Conservation (phyloP, 2,329 filamentous ascomycete species). For the Cercospora janseana region DNA sequence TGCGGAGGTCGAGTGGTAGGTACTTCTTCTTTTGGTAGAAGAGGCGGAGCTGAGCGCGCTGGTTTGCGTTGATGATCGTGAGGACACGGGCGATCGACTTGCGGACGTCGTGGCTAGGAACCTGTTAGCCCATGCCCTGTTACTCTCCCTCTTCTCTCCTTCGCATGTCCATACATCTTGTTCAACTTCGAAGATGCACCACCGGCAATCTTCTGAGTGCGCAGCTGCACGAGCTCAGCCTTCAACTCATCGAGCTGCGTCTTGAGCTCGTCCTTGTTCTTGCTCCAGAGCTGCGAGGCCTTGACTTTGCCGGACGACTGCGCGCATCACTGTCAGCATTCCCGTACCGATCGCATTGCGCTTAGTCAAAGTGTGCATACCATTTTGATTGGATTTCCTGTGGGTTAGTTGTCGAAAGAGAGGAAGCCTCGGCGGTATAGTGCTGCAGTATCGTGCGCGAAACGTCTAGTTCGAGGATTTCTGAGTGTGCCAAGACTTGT, state of each 20-base stretch:
- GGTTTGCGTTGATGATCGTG: constrained; percentile 99
- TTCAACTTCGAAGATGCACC: constrained; percentile 94
- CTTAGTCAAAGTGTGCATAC: constrained; percentile 25
- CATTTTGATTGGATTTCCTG: constrained; percentile 31
- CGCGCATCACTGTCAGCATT: constrained; percentile 21
- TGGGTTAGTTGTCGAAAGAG: constrained; percentile 26
- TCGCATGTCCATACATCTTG: constrained; percentile 72
- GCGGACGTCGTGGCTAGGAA: constrained; percentile 86
- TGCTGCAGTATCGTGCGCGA: neutral
- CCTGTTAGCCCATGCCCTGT: no score
- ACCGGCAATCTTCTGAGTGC: constrained; percentile 95
- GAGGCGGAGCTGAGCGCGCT: constrained; percentile 93
- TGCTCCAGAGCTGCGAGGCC: constrained; percentile 94
- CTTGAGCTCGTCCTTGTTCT: constrained; percentile 97
- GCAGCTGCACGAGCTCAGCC: constrained; percentile 91
- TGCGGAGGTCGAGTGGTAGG: constrained; percentile 93
- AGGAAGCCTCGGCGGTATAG: constrained; percentile 16
- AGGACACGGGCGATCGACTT: constrained; percentile 99
- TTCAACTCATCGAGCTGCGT: constrained; percentile 95
- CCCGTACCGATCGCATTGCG: constrained; percentile 3
- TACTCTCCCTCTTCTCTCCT: constrained; percentile 10
- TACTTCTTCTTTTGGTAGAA: constrained; percentile 99
- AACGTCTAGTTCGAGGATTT: constrained; percentile 12
- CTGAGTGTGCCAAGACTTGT: constrained; percentile 9
- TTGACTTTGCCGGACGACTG: constrained; percentile 77